These are phyloP conservation scores for Vitis cinerea DNA, from an alignment of 164 flowering plant species.

Conservation along the genomic window DNA sequence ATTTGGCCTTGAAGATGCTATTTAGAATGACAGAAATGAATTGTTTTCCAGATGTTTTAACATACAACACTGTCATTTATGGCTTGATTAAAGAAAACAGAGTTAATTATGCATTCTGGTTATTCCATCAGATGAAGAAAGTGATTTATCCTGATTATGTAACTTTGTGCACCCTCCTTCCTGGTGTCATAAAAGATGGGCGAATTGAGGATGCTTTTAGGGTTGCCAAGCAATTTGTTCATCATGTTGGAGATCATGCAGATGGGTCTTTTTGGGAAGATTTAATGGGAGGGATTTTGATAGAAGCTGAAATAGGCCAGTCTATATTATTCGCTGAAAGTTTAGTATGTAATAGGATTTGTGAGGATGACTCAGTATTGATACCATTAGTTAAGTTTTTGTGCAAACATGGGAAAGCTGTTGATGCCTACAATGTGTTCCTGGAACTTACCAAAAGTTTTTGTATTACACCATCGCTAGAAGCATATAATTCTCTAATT, in stretches of 20 bases:
- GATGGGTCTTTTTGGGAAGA: slow-evolving; percentile 58
- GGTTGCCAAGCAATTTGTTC: slow-evolving; percentile 38
- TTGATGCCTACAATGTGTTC: slow-evolving; percentile 55
- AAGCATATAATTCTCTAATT: slow-evolving; percentile 56
- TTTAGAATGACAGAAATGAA: slow-evolving; percentile 51
- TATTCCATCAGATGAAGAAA: slow-evolving; percentile 90
- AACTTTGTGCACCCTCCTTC: slow-evolving; percentile 75
- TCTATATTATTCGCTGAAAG: slow-evolving; percentile 56
- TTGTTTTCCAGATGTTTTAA: slow-evolving; percentile 68
- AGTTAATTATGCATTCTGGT: slow-evolving; percentile 61
- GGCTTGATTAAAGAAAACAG: slow-evolving; percentile 63
- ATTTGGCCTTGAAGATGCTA: slow-evolving; percentile 59
- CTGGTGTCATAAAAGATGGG: slow-evolving; percentile 58
- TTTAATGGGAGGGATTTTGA: slow-evolving; percentile 55
- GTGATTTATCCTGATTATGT: slow-evolving; percentile 56
- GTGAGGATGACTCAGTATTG: slow-evolving; percentile 52
- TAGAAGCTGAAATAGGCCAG: slow-evolving; percentile 47
- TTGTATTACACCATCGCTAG: slow-evolving; percentile 44
- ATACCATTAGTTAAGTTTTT: slow-evolving; percentile 50
- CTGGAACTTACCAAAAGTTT: slow-evolving; percentile 45
- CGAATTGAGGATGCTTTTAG: slow-evolving; percentile 58
- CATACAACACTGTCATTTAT: slow-evolving; percentile 77
- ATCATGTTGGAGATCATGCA: slow-evolving; percentile 18
- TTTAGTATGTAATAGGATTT: slow-evolving; percentile 41
- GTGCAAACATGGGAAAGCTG: slow-evolving; percentile 48